Evolutionary conservation across 441 rosid genomes (phyloP).

Genomic region (Populus trichocarpa): DNA sequence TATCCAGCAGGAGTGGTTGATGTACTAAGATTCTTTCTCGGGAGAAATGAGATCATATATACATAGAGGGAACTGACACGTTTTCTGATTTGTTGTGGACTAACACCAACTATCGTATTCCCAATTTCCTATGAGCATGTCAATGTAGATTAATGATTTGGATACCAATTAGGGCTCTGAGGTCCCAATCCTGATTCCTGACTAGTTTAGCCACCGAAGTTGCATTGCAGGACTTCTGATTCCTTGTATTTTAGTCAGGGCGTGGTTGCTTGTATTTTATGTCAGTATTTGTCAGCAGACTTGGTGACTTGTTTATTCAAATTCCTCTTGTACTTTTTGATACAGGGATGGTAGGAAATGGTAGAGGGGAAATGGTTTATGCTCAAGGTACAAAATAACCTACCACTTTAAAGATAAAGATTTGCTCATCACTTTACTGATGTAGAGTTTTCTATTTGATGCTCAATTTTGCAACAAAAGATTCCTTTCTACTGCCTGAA

Average conservation of each 20-base stretch:
- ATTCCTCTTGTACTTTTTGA: not conserved
- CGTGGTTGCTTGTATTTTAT: too few species aligned
- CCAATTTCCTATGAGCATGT: conserved; percentile 1
- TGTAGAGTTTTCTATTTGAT: too few species aligned
- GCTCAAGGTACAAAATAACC: not conserved
- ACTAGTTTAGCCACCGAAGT: not conserved
- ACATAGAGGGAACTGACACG: conserved; percentile 21
- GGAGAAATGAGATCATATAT: conserved; percentile 16
- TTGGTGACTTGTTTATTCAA: not conserved
- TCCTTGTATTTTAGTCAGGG: not conserved
- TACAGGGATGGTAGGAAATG: not conserved
- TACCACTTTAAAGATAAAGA: not conserved
- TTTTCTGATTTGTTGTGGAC: conserved; percentile 21
- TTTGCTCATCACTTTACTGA: not conserved
- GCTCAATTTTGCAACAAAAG: not conserved
- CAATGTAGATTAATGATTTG: conserved; percentile 1
- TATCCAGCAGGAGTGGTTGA: conserved; percentile 1
- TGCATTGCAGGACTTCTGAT: not conserved
- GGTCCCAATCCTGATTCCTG: conserved; percentile 11
- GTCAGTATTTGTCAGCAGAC: not conserved
- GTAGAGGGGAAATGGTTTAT: not conserved
- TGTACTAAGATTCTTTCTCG: conserved; percentile 18
- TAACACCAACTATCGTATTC: conserved; percentile 3
- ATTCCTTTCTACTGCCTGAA: not conserved
- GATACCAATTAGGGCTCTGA: conserved; percentile 4